Conservation (phyloP, 805 yeast genomes). For the Kuraishia molischiana region DNA sequence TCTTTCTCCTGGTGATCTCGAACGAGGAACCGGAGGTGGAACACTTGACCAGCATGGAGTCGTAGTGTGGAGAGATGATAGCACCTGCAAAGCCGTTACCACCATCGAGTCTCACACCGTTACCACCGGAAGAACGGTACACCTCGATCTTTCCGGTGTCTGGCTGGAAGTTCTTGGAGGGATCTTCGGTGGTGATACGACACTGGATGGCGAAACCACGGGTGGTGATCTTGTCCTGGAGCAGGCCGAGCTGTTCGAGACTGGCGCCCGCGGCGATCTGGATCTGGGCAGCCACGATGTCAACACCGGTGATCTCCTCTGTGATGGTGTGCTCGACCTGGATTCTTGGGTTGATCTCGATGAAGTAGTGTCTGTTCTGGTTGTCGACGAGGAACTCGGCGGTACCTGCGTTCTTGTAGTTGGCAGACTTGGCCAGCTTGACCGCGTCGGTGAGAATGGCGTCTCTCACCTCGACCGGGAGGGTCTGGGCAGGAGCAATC, state of each 20-base stretch:
- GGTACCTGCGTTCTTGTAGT: conserved; percentile 96
- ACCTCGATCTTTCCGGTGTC: conserved; percentile 98
- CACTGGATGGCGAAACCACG: conserved; percentile 98
- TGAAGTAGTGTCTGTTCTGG: conserved; percentile 92
- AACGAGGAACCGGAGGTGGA: conserved; percentile 95
- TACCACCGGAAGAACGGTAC: conserved; percentile 97
- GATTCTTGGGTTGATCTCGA: conserved; percentile 96
- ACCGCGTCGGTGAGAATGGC: conserved; percentile 94
- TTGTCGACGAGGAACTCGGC: conserved; percentile 93
- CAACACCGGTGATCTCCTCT: conserved; percentile 97
- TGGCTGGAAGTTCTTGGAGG: conserved; percentile 93
- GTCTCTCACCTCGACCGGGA: conserved; percentile 76
- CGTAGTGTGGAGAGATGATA: conserved; percentile 93
- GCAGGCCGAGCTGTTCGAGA: conserved; percentile 78
- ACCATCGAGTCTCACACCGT: conserved; percentile 97
- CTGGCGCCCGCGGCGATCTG: conserved; percentile 99
- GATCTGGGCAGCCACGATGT: conserved; percentile 95
- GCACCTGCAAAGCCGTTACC: conserved; percentile 98
- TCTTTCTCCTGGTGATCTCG: conserved; percentile 95
- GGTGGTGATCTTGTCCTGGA: conserved; percentile 91
- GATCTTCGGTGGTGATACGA: conserved; percentile 98
- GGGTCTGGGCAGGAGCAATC: conserved; percentile 93
- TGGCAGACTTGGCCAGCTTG: conserved; percentile 76
- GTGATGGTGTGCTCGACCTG: conserved; percentile 99
- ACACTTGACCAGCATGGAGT: conserved; percentile 96